These are phyloP conservation scores for Groenewaldozyma auringiensis DNA, from an alignment of 1,139 yeast genomes.

Conservation along the genomic window DNA sequence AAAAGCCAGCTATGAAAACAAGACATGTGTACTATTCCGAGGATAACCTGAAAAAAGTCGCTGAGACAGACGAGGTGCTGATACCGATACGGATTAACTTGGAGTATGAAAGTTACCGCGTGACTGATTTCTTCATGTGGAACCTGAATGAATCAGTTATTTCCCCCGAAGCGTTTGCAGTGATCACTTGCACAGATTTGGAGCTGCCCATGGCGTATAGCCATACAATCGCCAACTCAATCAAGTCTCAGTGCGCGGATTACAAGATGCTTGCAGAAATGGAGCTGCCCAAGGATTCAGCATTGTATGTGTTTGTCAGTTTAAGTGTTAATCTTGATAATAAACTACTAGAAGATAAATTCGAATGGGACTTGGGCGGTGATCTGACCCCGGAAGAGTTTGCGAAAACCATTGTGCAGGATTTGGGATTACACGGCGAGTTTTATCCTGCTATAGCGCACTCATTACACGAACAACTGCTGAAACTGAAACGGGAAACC, in stretches of 20 bases:
- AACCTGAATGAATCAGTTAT: constrained; percentile 65
- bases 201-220: constrained; percentile 62
- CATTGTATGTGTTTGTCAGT: constrained; percentile 69
- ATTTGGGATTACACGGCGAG: constrained; percentile 76
- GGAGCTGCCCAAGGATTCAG: constrained; percentile 55
- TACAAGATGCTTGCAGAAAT: constrained; percentile 57
- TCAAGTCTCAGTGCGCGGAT: constrained; percentile 74
- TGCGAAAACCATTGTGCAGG: constrained; percentile 75
- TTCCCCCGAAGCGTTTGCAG: constrained; percentile 80
- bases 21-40: constrained; percentile 29
- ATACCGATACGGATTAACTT: constrained; percentile 75
- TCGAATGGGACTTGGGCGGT: constrained; percentile 81
- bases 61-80: constrained; percentile 38
- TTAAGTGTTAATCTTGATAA: constrained; percentile 78
- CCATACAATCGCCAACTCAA: constrained; percentile 59
- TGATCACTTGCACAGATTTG: constrained; percentile 69
- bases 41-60: constrained; percentile 31
- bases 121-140: constrained; percentile 87
- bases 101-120: constrained; percentile 54
- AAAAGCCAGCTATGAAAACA: constrained; percentile 24
- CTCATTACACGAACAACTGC: constrained; percentile 71
- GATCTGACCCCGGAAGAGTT: constrained; percentile 75
- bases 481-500: constrained; percentile 73
- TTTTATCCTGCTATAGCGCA: constrained; percentile 88
- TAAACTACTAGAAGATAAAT: constrained; percentile 80